A percentile compares a stretch with the other conserved stretches of the same genome.
Evolutionary conservation across 768 basidiomycete genomes (phyloP).

Genomic region (Xerocomellus dryophilus): DNA sequence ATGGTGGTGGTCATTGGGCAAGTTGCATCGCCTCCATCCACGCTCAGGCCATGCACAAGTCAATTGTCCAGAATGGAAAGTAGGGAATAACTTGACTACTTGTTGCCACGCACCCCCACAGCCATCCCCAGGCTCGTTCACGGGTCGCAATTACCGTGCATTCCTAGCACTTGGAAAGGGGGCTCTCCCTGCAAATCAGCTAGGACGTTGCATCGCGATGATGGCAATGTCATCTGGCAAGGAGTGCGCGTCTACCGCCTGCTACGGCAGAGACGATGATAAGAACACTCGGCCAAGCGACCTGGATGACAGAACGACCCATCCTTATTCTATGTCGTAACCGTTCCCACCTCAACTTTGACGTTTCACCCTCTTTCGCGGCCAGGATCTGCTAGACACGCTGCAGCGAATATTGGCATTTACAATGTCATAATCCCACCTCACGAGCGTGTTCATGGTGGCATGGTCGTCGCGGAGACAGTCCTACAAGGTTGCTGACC

Average conservation of each 20-base stretch:
- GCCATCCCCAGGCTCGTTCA: not conserved
- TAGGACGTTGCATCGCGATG: not conserved
- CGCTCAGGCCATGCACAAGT: not conserved
- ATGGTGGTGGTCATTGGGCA: conserved; percentile 21
- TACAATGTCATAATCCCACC: not conserved
- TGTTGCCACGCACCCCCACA: not conserved
- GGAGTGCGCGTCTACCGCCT: not conserved
- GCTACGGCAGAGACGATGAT: not conserved
- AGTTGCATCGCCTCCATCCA: not conserved
- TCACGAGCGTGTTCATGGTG: not conserved
- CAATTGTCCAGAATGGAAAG: not conserved
- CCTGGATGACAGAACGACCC: not conserved
- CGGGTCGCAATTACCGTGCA: not conserved
- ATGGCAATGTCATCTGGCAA: not conserved
- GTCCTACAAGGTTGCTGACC: not conserved
- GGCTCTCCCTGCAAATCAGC: not conserved
- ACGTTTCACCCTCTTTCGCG: not conserved
- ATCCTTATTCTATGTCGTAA: not conserved
- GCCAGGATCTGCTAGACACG: not conserved
- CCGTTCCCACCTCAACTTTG: no score
- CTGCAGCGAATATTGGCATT: not conserved
- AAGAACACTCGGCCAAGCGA: not conserved
- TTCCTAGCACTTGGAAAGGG: not conserved
- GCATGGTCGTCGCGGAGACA: not conserved
- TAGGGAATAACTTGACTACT: no score